Base-by-base conservation (phyloP, 2,329 filamentous ascomycete genomes). In the Ceratocystis smalleyi region DNA sequence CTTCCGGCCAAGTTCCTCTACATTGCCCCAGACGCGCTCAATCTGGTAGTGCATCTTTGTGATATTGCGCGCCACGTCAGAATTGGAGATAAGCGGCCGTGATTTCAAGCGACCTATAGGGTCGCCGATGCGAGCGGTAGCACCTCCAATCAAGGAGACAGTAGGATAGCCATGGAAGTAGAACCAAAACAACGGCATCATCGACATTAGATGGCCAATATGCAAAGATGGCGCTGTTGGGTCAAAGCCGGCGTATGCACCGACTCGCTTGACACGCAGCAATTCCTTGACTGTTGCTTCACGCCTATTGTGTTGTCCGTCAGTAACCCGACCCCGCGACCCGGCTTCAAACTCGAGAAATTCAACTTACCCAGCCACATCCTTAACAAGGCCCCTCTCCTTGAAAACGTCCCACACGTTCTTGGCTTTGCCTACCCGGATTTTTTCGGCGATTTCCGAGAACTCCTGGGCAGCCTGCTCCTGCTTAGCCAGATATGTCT, bases 161-260 rank as follows among this genome's bases (percentile, higher is more conserved):
- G 85, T 79, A 40, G 81, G 77, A 72, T 86, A 85, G 27, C 89
- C 89, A 71, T 91, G 79, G 68, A 91, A 77, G 75, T 89, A 90
- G 77, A 91, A 81, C 86, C 88, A 92, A 75, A 90, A 91, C 27
- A 92, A 77, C 17, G 87, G 83, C 89, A 94, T 94, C 64, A 92
- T 78, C 24, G 89, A 87, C 15, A 94, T 77, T 5, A 95, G 78
- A 71, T 95, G 88, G 65, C 89, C 89, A 59, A 94, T 78, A 70
- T 95, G 89, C 66, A 94, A 77, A 1, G 89, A 94, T 64, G 83
- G 78, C 15, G 88, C 88, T 0, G 89, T 94, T 4, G 89, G 88
- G 71, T 95, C 89, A 70, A 94, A 83, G 69, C 89, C 89, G 63
- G 89, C 86, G 70, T 95, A 95, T 66, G 82, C 85, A 67, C 85